A percentile compares a stretch with the other conserved stretches of the same genome.
These are phyloP conservation scores for Ananas comosus DNA, from an alignment of 176 grass and related monocot genomes.

Conservation along the genomic window DNA sequence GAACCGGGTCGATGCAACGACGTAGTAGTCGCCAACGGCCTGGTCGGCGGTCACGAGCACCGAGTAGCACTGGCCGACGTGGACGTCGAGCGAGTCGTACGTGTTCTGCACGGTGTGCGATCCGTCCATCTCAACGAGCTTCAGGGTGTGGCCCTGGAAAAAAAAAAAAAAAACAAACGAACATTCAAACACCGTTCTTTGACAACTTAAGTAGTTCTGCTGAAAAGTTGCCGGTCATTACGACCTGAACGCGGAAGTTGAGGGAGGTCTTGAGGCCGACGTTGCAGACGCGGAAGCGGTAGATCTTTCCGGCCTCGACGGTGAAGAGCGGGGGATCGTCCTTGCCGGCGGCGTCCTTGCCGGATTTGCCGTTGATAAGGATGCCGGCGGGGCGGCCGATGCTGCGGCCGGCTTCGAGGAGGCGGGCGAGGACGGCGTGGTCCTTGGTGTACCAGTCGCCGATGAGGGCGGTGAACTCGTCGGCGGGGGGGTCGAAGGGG, in stretches of 20 bases:
- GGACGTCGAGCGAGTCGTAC: constrained; percentile 69
- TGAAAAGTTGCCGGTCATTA: no score
- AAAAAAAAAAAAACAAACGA: no score
- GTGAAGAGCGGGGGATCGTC: constrained; percentile 49
- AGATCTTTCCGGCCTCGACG: constrained; percentile 59
- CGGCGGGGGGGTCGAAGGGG: constrained; percentile 57
- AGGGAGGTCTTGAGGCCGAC: constrained; percentile 62
- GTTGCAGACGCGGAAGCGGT: constrained; percentile 88
- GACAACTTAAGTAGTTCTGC: no score
- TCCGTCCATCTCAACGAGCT: constrained; percentile 85
- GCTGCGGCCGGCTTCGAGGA: constrained; percentile 55
- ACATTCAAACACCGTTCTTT: no score
- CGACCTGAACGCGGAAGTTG: constrained; percentile 46
- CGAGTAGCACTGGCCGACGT: constrained; percentile 78
- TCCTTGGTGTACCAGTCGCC: constrained; percentile 88
- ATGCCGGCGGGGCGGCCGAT: constrained; percentile 56
- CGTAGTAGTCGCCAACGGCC: constrained; percentile 55
- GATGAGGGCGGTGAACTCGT: constrained; percentile 46
- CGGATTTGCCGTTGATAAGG: constrained; percentile 73
- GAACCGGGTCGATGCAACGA: constrained; percentile 70
- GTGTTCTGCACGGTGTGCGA: constrained; percentile 89
- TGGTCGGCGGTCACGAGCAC: constrained; percentile 67
- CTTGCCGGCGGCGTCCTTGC: constrained; percentile 36
- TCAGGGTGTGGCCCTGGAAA: constrained; percentile 46
- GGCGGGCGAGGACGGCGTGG: constrained; percentile 42